These are phyloP conservation scores for Cenchrus fungigraminus DNA, from an alignment of 176 grass and related monocot genomes.

Conservation along the genomic window DNA sequence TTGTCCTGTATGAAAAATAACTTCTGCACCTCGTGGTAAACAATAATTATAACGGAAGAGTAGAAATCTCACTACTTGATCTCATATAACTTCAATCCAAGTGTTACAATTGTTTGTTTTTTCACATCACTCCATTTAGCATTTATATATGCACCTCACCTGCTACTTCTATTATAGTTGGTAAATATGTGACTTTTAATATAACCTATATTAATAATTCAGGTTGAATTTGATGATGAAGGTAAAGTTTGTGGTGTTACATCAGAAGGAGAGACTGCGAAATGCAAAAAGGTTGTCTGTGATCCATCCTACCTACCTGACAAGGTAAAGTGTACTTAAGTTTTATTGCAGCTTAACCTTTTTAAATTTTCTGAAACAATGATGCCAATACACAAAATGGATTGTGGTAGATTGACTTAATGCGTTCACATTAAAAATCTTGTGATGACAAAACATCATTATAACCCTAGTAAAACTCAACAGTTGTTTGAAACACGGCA, in stretches of 20 bases:
- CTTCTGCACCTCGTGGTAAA: background rate
- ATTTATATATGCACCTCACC: background rate
- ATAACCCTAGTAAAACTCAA: background rate
- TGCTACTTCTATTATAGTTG: background rate
- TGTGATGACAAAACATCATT: background rate
- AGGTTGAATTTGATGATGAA: conserved; percentile 80
- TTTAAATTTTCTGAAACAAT: background rate
- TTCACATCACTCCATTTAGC: background rate
- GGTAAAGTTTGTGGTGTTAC: conserved; percentile 82
- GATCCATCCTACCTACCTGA: conserved; percentile 78
- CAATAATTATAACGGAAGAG: background rate
- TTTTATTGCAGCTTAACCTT: conserved; percentile 4
- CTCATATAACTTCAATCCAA: background rate
- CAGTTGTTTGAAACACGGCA: too few species aligned
- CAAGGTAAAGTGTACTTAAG: conserved; percentile 50
- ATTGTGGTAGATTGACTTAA: background rate
- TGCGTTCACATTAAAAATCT: background rate
- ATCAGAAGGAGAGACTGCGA: conserved; percentile 84
- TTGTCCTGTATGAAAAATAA: background rate
- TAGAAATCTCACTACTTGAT: background rate
- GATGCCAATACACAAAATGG: background rate
- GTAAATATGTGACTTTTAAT: conserved; percentile 2
- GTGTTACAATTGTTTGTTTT: background rate
- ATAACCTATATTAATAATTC: conserved; percentile 22
- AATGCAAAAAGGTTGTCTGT: conserved; percentile 86